Conservation (phyloP, 441 rosid species). For the Corymbia citriodora region DNA sequence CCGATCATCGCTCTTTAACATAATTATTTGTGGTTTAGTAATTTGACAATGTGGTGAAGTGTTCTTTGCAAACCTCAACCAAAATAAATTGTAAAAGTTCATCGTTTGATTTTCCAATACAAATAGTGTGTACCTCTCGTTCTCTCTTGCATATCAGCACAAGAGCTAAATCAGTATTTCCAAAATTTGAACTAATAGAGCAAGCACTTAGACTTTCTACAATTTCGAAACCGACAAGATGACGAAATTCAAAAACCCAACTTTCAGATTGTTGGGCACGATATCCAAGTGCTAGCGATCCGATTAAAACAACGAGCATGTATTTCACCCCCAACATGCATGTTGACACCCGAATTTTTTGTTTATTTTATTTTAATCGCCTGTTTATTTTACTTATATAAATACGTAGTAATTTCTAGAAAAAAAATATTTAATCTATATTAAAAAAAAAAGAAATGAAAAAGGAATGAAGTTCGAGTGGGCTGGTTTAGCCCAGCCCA, state of each 20-base stretch:
- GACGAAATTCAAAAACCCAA: background rate
- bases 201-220: background rate
- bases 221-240: background rate
- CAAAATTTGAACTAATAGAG: background rate
- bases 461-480: too few relatives aligned
- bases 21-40: background rate
- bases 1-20: background rate
- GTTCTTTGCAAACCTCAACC: background rate
- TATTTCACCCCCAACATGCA: background rate
- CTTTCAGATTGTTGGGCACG: background rate
- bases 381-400: too few relatives aligned
- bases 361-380: too few relatives aligned
- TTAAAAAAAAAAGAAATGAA: too few relatives aligned
- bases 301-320: background rate
- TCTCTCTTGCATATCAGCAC: background rate
- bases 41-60: background rate
- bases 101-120: background rate
- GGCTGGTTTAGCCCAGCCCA: too few relatives aligned
- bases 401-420: too few relatives aligned
- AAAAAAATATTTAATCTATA: too few relatives aligned
- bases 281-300: background rate
- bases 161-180: background rate
- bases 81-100: background rate
- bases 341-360: too few relatives aligned
- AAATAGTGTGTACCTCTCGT: background rate